phyloP scores from a whole-genome alignment of 2,329 filamentous ascomycete genomes.

The Fusarium concolor region DNA sequence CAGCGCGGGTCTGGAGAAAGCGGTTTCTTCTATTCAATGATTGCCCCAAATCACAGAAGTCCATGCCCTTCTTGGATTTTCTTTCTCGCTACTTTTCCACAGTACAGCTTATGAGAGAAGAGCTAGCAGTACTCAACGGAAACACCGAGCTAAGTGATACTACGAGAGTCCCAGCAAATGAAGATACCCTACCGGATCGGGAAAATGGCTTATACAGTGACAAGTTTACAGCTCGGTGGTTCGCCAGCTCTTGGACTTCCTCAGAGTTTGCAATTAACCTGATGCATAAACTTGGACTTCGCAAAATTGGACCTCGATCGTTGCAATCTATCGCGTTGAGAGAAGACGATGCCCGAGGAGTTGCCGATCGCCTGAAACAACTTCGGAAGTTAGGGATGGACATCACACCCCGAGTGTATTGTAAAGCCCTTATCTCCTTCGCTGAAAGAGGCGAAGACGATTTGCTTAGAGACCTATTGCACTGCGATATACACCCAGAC shows the following conservation, averaged over 20 bases:
- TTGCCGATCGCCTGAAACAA: slow-evolving; percentile 69
- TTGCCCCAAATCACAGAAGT: slow-evolving; percentile 54
- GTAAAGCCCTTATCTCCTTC: slow-evolving; percentile 72
- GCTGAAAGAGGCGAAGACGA: slow-evolving; percentile 66
- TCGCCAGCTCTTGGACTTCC: slow-evolving; percentile 78
- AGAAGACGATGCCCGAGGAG: slow-evolving; percentile 64
- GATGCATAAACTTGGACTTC: slow-evolving; percentile 76
- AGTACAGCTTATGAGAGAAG: slow-evolving; percentile 52
- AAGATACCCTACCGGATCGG: background rate
- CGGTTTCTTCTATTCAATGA: slow-evolving; percentile 57
- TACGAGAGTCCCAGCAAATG: background rate
- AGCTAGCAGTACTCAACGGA: slow-evolving; percentile 46
- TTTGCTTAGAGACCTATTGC: slow-evolving; percentile 59
- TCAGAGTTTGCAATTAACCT: slow-evolving; percentile 78
- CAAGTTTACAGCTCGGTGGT: slow-evolving; percentile 80
- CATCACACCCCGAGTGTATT: slow-evolving; percentile 72
- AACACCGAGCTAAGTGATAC: background rate
- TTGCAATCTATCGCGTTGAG: slow-evolving; percentile 81
- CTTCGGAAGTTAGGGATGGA: slow-evolving; percentile 72
- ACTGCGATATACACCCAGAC: slow-evolving; percentile 66
- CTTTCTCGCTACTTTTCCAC: slow-evolving; percentile 59
- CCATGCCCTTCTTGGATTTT: slow-evolving; percentile 62
- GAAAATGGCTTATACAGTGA: slow-evolving; percentile 46
- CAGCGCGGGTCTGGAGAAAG: slow-evolving; percentile 62
- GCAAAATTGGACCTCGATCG: slow-evolving; percentile 78